These are phyloP conservation scores for Fusarium lateritium DNA, from an alignment of 2,329 filamentous ascomycete species.

Conservation along the genomic window DNA sequence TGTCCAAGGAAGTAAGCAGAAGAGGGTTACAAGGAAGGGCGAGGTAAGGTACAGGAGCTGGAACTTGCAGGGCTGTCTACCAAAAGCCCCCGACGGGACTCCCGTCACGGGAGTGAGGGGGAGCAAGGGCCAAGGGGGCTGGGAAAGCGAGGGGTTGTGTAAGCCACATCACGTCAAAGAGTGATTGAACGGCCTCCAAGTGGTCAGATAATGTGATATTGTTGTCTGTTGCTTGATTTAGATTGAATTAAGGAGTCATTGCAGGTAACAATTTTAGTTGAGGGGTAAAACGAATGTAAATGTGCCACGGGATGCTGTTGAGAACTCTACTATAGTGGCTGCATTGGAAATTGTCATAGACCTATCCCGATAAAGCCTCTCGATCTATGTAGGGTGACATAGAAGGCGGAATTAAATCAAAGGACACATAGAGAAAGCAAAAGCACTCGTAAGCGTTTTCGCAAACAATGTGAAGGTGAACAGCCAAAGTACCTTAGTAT, in stretches of 20 bases:
- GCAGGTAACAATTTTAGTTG: conserved; percentile 9
- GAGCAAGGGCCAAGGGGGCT: conserved; percentile 29
- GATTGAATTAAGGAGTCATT: conserved; percentile 11
- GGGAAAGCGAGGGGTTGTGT: conserved; percentile 13
- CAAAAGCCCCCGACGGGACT: conserved; percentile 19
- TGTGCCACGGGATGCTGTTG: conserved; percentile 25
- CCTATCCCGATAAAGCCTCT: conserved; percentile 7
- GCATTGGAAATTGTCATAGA: conserved; percentile 23
- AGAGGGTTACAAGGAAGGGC: conserved; percentile 4
- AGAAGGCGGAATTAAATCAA: conserved; percentile 4
- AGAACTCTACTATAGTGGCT: conserved; percentile 23
- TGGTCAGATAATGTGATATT: not conserved
- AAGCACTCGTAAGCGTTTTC: not conserved
- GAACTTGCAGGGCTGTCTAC: conserved; percentile 3
- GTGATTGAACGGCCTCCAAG: conserved; percentile 8
- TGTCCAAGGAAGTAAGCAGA: conserved; percentile 1
- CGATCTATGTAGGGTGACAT: conserved; percentile 25
- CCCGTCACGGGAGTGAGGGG: not conserved
- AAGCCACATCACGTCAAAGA: conserved; percentile 16
- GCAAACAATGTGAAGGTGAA: not conserved
- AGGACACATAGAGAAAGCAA: conserved; percentile 16
- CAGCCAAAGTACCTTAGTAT: not conserved
- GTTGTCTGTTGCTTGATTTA: not conserved
- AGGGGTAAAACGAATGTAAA: not conserved
- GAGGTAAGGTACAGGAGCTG: conserved; percentile 8